These are phyloP conservation scores for Wallacemonas sp. DNA, from an alignment of 208 protist genomes.

Conservation along the genomic window DNA sequence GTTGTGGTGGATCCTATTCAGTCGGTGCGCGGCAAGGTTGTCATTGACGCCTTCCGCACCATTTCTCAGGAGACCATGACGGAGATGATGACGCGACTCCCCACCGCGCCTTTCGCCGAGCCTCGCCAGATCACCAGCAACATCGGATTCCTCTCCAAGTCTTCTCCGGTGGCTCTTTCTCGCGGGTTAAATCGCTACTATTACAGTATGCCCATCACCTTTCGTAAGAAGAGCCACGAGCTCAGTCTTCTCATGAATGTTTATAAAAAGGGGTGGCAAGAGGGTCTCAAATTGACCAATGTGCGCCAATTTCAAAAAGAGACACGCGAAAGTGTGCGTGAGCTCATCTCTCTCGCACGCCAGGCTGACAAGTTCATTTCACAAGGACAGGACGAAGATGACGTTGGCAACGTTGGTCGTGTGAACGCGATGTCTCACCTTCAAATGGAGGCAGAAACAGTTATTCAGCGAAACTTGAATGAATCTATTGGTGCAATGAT, in stretches of 20 bases:
- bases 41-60: constrained; percentile 99
- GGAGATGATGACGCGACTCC: constrained; percentile 58
- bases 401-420: constrained; percentile 82
- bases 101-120: constrained; percentile 68
- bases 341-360: constrained; percentile 64
- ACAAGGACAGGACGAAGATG: constrained; percentile 83
- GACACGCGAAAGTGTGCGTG: constrained; percentile 70
- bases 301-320: constrained; percentile 61
- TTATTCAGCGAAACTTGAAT: constrained; percentile 82
- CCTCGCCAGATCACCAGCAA: constrained; percentile 99
- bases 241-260: constrained; percentile 99
- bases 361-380: constrained; percentile 87
- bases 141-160: constrained; percentile 98
- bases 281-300: constrained; percentile 93
- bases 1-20: constrained; percentile 99
- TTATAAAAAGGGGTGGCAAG: constrained; percentile 99
- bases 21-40: constrained; percentile 99
- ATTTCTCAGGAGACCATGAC: constrained; percentile 92
- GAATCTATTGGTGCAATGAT: constrained; percentile 88
- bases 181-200: constrained; percentile 99
- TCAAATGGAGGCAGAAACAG: constrained; percentile 69
- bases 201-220: constrained; percentile 99
- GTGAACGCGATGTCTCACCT: constrained; percentile 81
- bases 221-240: constrained; percentile 99
- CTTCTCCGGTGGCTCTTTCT: constrained; percentile 97